Evolutionary conservation across 176 grass and related monocot genomes (phyloP).

Genomic region (Elymus sibiricus): DNA sequence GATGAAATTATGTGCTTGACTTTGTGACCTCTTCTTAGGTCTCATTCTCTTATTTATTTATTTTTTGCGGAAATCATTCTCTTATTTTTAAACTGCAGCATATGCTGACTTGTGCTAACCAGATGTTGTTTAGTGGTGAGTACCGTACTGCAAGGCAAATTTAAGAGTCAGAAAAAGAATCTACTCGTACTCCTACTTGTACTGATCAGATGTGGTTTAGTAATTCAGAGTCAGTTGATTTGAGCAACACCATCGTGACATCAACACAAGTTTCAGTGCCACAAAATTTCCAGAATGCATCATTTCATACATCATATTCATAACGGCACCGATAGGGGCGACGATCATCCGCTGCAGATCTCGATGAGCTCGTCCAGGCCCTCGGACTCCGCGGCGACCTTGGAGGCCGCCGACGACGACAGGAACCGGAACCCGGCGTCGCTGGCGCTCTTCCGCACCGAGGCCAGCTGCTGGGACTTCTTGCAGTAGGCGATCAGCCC

Average conservation of each 20-base stretch:
- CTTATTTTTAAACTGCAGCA: neutral
- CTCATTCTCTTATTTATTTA: neutral
- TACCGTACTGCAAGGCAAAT: neutral
- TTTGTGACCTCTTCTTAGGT: neutral
- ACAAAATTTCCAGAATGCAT: conserved; percentile 29
- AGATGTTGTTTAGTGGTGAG: neutral
- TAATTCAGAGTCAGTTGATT: conserved; percentile 32
- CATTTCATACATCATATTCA: conserved; percentile 11
- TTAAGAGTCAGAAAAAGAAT: neutral
- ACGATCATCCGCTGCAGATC: conserved; percentile 32
- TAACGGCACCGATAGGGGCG: neutral
- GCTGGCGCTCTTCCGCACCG: conserved; percentile 76
- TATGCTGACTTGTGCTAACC: neutral
- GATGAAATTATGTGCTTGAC: neutral
- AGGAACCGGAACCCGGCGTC: conserved; percentile 55
- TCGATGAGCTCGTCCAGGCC: conserved; percentile 32
- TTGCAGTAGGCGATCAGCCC: conserved; percentile 93
- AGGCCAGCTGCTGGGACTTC: conserved; percentile 71
- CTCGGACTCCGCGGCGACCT: conserved; percentile 48
- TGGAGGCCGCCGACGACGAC: conserved; percentile 44
- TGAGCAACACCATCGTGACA: conserved; percentile 38
- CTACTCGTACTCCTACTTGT: neutral
- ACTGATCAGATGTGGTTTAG: too few species aligned
- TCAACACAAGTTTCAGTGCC: neutral
- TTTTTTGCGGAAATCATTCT: too few species aligned